Evolutionary conservation across 306 rosid species (phyloP), one percentile per base, ranked within the genome.

Genomic region (Hippophae gyantsensis): DNA sequence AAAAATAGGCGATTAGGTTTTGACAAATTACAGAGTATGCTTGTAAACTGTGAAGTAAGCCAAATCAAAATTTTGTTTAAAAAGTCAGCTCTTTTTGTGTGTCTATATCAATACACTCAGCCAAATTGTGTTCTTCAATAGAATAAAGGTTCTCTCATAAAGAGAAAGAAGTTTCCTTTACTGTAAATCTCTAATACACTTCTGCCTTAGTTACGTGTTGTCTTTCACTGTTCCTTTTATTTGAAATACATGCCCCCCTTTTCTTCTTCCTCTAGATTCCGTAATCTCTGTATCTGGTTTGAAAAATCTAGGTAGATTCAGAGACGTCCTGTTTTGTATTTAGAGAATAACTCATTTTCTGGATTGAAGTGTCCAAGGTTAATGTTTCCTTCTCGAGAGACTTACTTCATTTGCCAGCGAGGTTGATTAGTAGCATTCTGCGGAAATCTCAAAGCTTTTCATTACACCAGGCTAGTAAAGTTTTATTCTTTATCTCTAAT

Each of bases 151-250:
- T 72, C 73, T 60, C 53, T 12, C 6, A 48, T 6, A 11, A 58
- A 69, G 78, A 77, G 43, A 63, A 66, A 66, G 74, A 77, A 78
- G 80, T 71, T 70, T 75, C 78, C 77, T 65, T 76, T 75, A 48
- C 65, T 61, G 77, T 77, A 66, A 63, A 71, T 42, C 73, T 53
- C 73, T 69, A 0, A 0, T 43, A 41, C 10, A 18, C 10, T 47
- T 10, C 13, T 47, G 50, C 10, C 13, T 47, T 9, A 6, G 0
- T 49, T 49, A 14, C 0, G 53, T 49, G 18, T 49, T 13, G 14
- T 49, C 8, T 49, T 5, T 23, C 11, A 49, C 26, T 49, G 52
- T 41, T 9, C 26, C 11, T 7, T 54, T 62, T 74, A 48, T 71
- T 81, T 79, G 78, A 76, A 53, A 64, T 68, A 54, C 71, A 74